Base-by-base conservation (phyloP, 768 basidiomycete genomes). In the Phylloporus scabripes region DNA sequence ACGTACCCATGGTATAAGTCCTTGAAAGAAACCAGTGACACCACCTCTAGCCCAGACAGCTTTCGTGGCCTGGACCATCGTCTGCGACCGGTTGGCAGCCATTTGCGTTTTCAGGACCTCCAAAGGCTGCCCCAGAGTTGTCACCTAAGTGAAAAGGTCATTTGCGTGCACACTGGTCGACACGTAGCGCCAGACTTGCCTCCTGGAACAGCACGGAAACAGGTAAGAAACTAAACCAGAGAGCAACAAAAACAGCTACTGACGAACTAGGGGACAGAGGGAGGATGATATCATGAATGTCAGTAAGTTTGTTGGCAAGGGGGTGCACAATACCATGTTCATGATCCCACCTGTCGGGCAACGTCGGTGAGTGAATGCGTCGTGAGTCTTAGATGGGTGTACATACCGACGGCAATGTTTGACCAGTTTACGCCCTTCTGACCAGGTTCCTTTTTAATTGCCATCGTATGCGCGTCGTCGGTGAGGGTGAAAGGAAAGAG, bases 41-140 rank as follows among this genome's bases (percentile, higher is more conserved):
- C 96, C 92, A 58, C 96, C 96, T 53, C 96, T 85, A 60, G 82
- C 76, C 92, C 92, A 95, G 51, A 98, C 91, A 5, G 84, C 82
- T 55, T 78, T 75, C 58, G 87, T 75, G 15, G 96, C 94, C 64
- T 91, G 82, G 52, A 76, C 58, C 92, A 99, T 96, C 11, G 86
- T 76, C 67, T 99, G 93, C 9, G 79, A 82, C 53, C 96, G 83
- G 74, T 95, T 94, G 52, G 93, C 92, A 50, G 96, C 96, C 96
- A 99, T 98, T 67, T 99, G 96, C 15, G 96, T 99, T 73, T 99
- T 99, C 58, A 98, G 71, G 29, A 98, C 96, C 73, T 99, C 96
- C 50, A 99, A 74, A 18, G 96, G 96, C 74, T 99, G 96, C 32
- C 96, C 96, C 26, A 99, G 80, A 8, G 95, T 97, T 49, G 96